Evolutionary conservation across 2,329 filamentous ascomycete genomes (phyloP), one percentile per base, ranked within the genome.

Genomic region (Ophiostoma montium): DNA sequence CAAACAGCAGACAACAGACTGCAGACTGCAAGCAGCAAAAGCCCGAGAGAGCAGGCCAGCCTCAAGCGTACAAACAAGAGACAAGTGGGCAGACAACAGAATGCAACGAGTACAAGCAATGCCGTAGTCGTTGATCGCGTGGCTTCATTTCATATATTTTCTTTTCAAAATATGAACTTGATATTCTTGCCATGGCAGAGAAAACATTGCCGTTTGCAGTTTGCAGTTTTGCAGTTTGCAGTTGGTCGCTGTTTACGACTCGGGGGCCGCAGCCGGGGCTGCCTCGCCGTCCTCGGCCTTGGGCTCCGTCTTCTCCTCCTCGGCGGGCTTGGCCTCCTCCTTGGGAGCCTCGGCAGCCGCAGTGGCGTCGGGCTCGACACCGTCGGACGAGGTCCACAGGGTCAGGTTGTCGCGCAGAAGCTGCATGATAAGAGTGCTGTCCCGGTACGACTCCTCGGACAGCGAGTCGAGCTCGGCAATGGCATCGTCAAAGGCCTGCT

Each of bases 371-470:
- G 76, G 74, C 68, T 95, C 90, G 61, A 75, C 81, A 61, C 78
- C 86, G 66, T 95, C 89, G 53, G 88, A 94, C 59, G 89, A 95
- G 60, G 89, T 95, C 89, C 89, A 95, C 69, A 95, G 84, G 58
- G 89, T 95, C 56, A 96, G 78, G 78, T 95, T 96, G 76, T 95
- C 90, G 66, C 90, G 86, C 67, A 96, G 84, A 55, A 96, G 79
- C 78, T 96, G 90, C 90, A 95, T 96, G 76, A 96, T 95, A 62
- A 96, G 80, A 53, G 90, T 96, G 80, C 88, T 95, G 73, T 96
- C 90, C 65, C 89, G 86, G 84, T 96, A 95, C 53, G 87, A 94
- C 75, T 96, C 90, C 76, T 95, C 90, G 53, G 87, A 94, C 57
- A 96, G 78, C 47, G 88, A 94, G 76, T 96, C 90, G 61, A 96